Evolutionary conservation across 1,139 yeast species (phyloP).

Genomic region (Yamadazyma triangularis): DNA sequence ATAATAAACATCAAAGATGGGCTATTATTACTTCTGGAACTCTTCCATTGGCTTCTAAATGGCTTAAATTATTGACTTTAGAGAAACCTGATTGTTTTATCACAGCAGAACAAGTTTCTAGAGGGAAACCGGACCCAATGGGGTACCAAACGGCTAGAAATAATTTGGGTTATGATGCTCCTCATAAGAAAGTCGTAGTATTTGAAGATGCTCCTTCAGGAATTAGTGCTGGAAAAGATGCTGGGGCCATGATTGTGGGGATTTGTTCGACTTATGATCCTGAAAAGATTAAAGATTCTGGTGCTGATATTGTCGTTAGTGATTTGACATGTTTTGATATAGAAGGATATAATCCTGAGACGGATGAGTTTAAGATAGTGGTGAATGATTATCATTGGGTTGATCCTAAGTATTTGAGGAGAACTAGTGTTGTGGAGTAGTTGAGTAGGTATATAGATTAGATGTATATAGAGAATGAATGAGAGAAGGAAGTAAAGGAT

Average conservation of each 20-base stretch:
- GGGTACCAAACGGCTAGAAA: constrained; percentile 65
- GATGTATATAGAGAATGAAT: too few species aligned
- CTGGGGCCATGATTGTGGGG: constrained; percentile 76
- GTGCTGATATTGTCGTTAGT: constrained; percentile 73
- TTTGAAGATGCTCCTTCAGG: constrained; percentile 88
- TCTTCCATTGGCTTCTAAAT: constrained; percentile 63
- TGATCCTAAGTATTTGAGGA: constrained; percentile 31
- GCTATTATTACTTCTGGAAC: constrained; percentile 83
- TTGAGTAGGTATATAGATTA: constrained; percentile 6
- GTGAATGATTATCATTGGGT: constrained; percentile 39
- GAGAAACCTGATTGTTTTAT: constrained; percentile 65
- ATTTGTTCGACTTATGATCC: constrained; percentile 73
- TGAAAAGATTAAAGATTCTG: constrained; percentile 59
- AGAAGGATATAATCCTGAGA: constrained; percentile 35
- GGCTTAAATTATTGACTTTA: constrained; percentile 63
- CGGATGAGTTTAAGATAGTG: constrained; percentile 40
- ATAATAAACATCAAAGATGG: constrained; percentile 49
- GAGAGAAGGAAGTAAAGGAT: too few species aligned
- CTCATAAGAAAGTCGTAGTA: constrained; percentile 51
- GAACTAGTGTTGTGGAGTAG: constrained; percentile 3
- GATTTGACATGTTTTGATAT: constrained; percentile 49
- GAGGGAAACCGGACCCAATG: constrained; percentile 79
- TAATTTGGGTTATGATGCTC: constrained; percentile 46
- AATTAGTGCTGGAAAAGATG: constrained; percentile 71
- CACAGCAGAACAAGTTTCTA: constrained; percentile 67